A percentile compares a stretch with the other conserved stretches of the same genome.
Evolutionary conservation across 441 rosid species (phyloP).

Genomic region (Gossypium schwendimanii): DNA sequence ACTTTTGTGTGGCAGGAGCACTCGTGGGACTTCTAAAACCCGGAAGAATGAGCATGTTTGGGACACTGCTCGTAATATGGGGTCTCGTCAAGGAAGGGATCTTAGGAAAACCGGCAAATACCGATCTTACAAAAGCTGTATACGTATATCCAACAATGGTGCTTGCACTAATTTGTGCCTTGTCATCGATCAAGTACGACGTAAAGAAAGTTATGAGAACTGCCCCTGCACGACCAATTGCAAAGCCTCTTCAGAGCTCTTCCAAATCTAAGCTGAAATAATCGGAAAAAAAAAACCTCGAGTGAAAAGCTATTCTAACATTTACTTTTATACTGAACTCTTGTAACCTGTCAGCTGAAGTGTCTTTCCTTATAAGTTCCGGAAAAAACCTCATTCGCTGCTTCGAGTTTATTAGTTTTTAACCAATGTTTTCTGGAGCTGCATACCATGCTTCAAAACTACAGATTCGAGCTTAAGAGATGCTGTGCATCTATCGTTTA

Average conservation of each 20-base stretch:
- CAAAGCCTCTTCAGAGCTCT: constrained; percentile 76
- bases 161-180: constrained; percentile 69
- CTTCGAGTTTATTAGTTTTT: not conserved
- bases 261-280: constrained; percentile 84
- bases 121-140: constrained; percentile 61
- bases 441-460: not conserved
- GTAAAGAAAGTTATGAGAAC: constrained; percentile 60
- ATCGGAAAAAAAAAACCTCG: constrained; percentile 15
- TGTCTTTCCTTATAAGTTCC: not conserved
- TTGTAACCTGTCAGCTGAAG: not conserved
- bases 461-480: not conserved
- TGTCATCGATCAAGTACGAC: constrained; percentile 77
- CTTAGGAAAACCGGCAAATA: constrained; percentile 62
- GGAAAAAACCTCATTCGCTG: not conserved
- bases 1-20: constrained; percentile 93
- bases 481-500: not conserved
- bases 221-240: constrained; percentile 58
- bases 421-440: constrained; percentile 4
- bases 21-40: constrained; percentile 73
- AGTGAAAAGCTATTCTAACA: not conserved
- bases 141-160: constrained; percentile 85
- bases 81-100: constrained; percentile 97
- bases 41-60: constrained; percentile 96
- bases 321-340: constrained; percentile 8
- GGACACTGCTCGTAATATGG: constrained; percentile 78